Evolutionary conservation across 352 stramenopile species (phyloP).

Genomic region (Globisporangium cylindrosporum): DNA sequence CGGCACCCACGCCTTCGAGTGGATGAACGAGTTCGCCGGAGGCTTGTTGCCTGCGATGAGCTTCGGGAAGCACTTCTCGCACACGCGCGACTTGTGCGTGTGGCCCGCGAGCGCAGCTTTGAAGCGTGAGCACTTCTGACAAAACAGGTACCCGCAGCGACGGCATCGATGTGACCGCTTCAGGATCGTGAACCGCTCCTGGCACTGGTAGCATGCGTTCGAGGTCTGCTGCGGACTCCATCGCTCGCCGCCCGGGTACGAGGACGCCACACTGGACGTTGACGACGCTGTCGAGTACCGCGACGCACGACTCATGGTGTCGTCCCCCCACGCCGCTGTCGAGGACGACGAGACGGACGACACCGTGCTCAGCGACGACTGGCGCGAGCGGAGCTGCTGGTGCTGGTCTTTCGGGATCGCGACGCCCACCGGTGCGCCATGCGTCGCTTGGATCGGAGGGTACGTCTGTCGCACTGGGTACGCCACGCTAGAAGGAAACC

Average conservation of each 20-base stretch:
- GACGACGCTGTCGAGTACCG: slow-evolving; percentile 60
- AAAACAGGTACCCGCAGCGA: slow-evolving; percentile 78
- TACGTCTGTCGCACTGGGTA: slow-evolving; percentile 14
- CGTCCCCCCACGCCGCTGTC: slow-evolving; percentile 24
- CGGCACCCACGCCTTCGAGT: slow-evolving; percentile 83
- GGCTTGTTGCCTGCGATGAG: slow-evolving; percentile 68
- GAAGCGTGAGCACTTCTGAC: slow-evolving; percentile 78
- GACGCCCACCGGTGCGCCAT: slow-evolving; percentile 3
- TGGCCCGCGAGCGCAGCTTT: slow-evolving; percentile 74
- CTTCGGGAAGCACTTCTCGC: slow-evolving; percentile 84
- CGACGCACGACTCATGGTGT: slow-evolving; percentile 50
- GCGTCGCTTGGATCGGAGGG: slow-evolving; percentile 2
- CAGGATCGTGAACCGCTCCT: slow-evolving; percentile 79
- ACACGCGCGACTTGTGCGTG: slow-evolving; percentile 84
- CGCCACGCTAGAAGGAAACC: slow-evolving; percentile 5
- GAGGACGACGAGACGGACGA: slow-evolving; percentile 14
- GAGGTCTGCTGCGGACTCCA: slow-evolving; percentile 72
- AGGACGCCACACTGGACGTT: slow-evolving; percentile 30
- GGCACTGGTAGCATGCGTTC: slow-evolving; percentile 73
- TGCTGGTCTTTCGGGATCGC: slow-evolving; percentile 14
- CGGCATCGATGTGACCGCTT: slow-evolving; percentile 79
- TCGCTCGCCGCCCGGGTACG: slow-evolving; percentile 39
- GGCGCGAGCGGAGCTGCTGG: slow-evolving; percentile 29
- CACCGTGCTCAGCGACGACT: slow-evolving; percentile 44
- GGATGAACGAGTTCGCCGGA: slow-evolving; percentile 83